Evolutionary conservation across 225 moss, liverwort and hornwort species (phyloP).

Genomic region (Antitrichia curtipendula): DNA sequence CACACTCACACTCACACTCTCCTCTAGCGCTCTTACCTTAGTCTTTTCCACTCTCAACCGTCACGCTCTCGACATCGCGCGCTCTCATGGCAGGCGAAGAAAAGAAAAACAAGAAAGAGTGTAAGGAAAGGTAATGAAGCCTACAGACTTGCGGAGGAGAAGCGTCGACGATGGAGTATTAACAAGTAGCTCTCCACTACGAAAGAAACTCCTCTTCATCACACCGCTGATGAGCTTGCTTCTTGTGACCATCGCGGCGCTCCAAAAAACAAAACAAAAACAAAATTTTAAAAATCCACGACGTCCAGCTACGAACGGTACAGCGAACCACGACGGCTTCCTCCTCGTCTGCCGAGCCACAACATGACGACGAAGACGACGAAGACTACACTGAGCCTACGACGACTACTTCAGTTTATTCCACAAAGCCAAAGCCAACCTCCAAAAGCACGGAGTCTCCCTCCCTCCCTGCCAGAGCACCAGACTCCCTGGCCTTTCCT

Average conservation of each 20-base stretch:
- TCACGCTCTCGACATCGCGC: background rate
- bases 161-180: background rate
- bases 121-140: background rate
- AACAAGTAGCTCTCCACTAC: background rate
- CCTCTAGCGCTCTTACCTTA: background rate
- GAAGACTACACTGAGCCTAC: background rate
- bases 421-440: background rate
- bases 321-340: background rate
- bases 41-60: background rate
- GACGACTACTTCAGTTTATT: background rate
- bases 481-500: background rate
- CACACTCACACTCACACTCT: background rate
- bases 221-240: background rate
- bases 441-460: background rate
- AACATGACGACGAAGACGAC: background rate
- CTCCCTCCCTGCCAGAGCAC: background rate
- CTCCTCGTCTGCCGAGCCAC: background rate
- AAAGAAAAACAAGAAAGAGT: background rate
- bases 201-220: constrained; percentile 2
- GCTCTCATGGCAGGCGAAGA: background rate
- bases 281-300: background rate
- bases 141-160: constrained; percentile 8
- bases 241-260: background rate
- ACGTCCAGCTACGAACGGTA: background rate
- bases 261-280: background rate